Evolutionary conservation across 2,329 filamentous ascomycete species (phyloP).

Genomic region (Monosporascus sp.): DNA sequence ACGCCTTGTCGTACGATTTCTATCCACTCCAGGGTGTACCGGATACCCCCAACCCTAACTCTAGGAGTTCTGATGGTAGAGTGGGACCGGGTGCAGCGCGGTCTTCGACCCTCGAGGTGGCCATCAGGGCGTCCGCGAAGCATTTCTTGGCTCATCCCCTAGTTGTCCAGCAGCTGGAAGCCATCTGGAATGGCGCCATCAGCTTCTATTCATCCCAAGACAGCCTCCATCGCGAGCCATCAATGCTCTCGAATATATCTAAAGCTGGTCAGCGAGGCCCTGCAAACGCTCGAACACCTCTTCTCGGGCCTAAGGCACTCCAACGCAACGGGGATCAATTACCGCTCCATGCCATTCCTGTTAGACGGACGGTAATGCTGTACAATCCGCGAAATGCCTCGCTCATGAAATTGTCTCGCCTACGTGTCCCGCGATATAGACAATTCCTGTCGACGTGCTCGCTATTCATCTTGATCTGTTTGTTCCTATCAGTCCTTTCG

Average conservation of each 20-base stretch:
- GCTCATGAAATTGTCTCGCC: conserved; percentile 81
- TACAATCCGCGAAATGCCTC: conserved; percentile 91
- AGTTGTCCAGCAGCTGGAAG: conserved; percentile 91
- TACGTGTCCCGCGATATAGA: conserved; percentile 86
- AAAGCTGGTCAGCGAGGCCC: conserved; percentile 28
- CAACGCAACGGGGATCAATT: conserved; percentile 26
- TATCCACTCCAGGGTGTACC: conserved; percentile 81
- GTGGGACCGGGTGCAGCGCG: conserved; percentile 58
- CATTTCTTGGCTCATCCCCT: conserved; percentile 87
- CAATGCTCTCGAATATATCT: conserved; percentile 18
- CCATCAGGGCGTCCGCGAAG: conserved; percentile 88
- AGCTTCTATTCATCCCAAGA: conserved; percentile 90
- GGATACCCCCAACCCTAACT: conserved; percentile 33
- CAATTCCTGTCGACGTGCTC: conserved; percentile 87
- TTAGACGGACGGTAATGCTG: conserved; percentile 72
- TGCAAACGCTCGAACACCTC: conserved; percentile 44
- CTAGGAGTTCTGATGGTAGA: conserved; percentile 30
- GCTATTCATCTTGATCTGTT: conserved; percentile 73
- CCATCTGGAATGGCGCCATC: conserved; percentile 93
- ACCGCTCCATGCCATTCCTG: conserved; percentile 33
- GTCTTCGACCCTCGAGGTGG: conserved; percentile 87
- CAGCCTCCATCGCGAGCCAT: conserved; percentile 64
- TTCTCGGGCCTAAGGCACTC: conserved; percentile 36
- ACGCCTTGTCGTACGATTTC: conserved; percentile 92
- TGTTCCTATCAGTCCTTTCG: conserved; percentile 79